Evolutionary conservation across 2,329 filamentous ascomycete species (phyloP).

Genomic region (Aspergillus udagawae): DNA sequence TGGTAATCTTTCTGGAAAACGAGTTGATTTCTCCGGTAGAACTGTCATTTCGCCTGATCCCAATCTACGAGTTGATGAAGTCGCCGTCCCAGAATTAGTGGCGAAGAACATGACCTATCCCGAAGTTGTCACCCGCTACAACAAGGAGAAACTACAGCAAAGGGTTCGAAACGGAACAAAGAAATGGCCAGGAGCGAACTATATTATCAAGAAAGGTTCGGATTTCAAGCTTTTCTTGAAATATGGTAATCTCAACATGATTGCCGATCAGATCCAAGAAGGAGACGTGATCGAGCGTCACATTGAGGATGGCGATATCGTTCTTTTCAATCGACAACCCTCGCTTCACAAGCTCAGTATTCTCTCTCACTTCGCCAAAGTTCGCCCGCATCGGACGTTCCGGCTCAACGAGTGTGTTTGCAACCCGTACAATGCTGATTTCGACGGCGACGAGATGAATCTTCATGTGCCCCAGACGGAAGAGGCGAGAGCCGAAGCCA

Average conservation of each 20-base stretch:
- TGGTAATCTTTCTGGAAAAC: conserved; percentile 94
- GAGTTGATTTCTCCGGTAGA: conserved; percentile 95
- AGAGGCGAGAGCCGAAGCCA: conserved; percentile 90
- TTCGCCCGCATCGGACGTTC: conserved; percentile 93
- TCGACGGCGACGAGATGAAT: conserved; percentile 99
- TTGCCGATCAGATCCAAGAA: conserved; percentile 70
- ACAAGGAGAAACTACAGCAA: conserved; percentile 73
- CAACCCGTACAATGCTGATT: conserved; percentile 97
- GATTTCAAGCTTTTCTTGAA: conserved; percentile 72
- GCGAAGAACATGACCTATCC: conserved; percentile 96
- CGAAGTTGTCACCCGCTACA: conserved; percentile 78
- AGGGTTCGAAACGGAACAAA: conserved; percentile 72
- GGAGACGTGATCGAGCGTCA: conserved; percentile 93
- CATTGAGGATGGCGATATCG: conserved; percentile 90
- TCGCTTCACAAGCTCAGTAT: conserved; percentile 98
- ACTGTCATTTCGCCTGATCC: conserved; percentile 98
- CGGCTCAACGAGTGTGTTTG: conserved; percentile 97
- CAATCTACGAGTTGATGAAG: conserved; percentile 88
- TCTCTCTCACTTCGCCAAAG: conserved; percentile 89
- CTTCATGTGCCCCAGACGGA: conserved; percentile 96
- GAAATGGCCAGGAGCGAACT: conserved; percentile 84
- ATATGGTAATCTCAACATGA: conserved; percentile 65
- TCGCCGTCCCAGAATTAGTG: conserved; percentile 86
- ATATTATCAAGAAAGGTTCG: conserved; percentile 66
- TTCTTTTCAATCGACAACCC: conserved; percentile 96